phyloP scores from a whole-genome alignment of 2,329 filamentous ascomycete genomes.

The Aaosphaeria arxii region DNA sequence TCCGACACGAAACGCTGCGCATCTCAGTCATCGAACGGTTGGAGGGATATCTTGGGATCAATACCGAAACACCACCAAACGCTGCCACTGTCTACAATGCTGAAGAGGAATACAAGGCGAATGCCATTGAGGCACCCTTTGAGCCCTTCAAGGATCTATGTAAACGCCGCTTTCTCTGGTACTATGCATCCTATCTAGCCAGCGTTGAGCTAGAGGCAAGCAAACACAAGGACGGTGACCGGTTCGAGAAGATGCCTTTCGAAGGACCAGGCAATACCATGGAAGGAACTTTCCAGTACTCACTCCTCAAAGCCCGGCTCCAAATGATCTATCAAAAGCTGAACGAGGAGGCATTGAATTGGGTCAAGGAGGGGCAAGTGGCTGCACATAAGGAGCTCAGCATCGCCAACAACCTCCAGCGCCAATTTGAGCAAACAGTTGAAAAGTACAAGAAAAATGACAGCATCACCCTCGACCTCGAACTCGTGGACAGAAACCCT shows the following conservation, averaged over 20 bases:
- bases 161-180: slow-evolving; percentile 94
- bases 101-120: slow-evolving; percentile 47
- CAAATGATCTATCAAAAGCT: slow-evolving; percentile 66
- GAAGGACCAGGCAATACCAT: slow-evolving; percentile 75
- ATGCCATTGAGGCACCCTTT: slow-evolving; percentile 59
- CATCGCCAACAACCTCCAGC: slow-evolving; percentile 76
- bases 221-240: slow-evolving; percentile 61
- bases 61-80: slow-evolving; percentile 31
- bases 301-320: slow-evolving; percentile 67
- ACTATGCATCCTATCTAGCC: slow-evolving; percentile 81
- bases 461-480: slow-evolving; percentile 69
- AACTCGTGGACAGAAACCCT: slow-evolving; percentile 76
- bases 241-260: slow-evolving; percentile 84
- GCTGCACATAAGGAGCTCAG: slow-evolving; percentile 65
- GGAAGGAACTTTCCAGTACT: slow-evolving; percentile 83
- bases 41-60: slow-evolving; percentile 72
- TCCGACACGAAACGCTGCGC: slow-evolving; percentile 84
- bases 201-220: slow-evolving; percentile 63
- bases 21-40: slow-evolving; percentile 83
- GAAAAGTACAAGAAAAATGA: slow-evolving; percentile 71
- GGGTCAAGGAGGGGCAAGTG: slow-evolving; percentile 67
- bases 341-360: slow-evolving; percentile 67
- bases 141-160: slow-evolving; percentile 87
- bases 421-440: slow-evolving; percentile 80
- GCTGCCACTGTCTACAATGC: slow-evolving; percentile 47